These are phyloP conservation scores for Grigorovia transvaalensis DNA, from an alignment of 805 yeast species.

Conservation along the genomic window DNA sequence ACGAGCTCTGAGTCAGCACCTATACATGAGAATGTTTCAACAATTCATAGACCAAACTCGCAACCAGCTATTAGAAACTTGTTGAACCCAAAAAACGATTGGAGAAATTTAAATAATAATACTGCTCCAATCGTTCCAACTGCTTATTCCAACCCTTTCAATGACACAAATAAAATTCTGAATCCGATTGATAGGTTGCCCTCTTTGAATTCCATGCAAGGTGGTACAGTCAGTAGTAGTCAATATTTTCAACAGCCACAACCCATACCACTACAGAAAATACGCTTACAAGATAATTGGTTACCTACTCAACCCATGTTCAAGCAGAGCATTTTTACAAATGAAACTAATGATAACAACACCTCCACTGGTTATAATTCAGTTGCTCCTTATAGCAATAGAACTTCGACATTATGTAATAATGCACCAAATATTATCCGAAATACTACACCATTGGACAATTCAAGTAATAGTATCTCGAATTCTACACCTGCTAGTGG, in stretches of 20 bases:
- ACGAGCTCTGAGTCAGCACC: slow-evolving; percentile 2
- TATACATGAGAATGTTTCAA: background rate
- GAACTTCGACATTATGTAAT: background rate
- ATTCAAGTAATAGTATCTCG: background rate
- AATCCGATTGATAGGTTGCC: background rate
- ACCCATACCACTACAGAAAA: background rate
- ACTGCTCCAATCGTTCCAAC: background rate
- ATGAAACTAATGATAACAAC: background rate
- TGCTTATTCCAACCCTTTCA: no score
- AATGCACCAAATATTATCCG: background rate
- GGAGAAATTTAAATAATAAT: background rate
- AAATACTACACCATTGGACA: background rate
- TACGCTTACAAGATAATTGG: background rate
- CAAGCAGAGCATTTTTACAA: slow-evolving; percentile 1
- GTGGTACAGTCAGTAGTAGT: background rate
- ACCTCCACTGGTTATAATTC: background rate
- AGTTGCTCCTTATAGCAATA: background rate
- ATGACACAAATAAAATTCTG: no score
- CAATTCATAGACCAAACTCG: background rate
- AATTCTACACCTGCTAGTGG: background rate
- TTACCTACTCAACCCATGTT: background rate
- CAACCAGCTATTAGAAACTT: slow-evolving; percentile 1
- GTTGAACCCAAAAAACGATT: background rate
- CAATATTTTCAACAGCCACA: slow-evolving; percentile 1
- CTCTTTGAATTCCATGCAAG: background rate